phyloP scores from a whole-genome alignment of 257 asterid species.

The Verbascum thapsus region DNA sequence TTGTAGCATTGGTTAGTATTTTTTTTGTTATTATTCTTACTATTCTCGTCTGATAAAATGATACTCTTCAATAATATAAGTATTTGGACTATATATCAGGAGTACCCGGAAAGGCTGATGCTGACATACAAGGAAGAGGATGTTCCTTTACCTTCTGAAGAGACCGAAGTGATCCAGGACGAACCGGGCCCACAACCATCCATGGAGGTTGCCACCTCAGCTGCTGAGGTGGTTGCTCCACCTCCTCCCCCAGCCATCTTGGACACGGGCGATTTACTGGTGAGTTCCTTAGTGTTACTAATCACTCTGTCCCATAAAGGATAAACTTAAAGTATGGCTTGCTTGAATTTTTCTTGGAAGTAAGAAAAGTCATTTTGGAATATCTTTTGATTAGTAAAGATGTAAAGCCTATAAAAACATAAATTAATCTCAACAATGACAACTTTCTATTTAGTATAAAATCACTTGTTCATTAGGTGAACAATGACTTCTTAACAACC shows the following conservation, averaged over 20 bases:
- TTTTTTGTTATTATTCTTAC: slow-evolving; percentile 7
- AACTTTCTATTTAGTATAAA: no score
- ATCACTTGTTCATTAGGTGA: no score
- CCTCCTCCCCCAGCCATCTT: slow-evolving; percentile 51
- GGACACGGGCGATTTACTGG: slow-evolving; percentile 87
- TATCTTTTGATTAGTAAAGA: no score
- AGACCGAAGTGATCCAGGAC: slow-evolving; percentile 41
- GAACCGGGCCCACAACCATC: slow-evolving; percentile 55
- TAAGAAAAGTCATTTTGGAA: no score
- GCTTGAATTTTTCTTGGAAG: no score
- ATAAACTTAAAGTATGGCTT: no score
- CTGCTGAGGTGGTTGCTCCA: slow-evolving; percentile 45
- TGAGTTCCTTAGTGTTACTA: slow-evolving; percentile 29
- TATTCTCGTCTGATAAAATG: slow-evolving; percentile 8
- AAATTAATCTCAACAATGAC: no score
- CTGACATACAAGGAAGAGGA: slow-evolving; percentile 93
- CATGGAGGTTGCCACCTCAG: slow-evolving; percentile 48
- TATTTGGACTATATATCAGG: slow-evolving; percentile 48
- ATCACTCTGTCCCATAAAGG: no score
- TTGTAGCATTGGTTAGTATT: slow-evolving; percentile 52
- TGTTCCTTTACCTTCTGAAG: slow-evolving; percentile 64
- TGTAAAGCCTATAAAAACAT: no score
- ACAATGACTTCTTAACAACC: no score
- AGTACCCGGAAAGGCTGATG: slow-evolving; percentile 93
- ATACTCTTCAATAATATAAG: slow-evolving; percentile 12